Evolutionary conservation across 2,329 filamentous ascomycete species (phyloP), one percentile per base, ranked within the genome.

Genomic region (Colletotrichum sp.): DNA sequence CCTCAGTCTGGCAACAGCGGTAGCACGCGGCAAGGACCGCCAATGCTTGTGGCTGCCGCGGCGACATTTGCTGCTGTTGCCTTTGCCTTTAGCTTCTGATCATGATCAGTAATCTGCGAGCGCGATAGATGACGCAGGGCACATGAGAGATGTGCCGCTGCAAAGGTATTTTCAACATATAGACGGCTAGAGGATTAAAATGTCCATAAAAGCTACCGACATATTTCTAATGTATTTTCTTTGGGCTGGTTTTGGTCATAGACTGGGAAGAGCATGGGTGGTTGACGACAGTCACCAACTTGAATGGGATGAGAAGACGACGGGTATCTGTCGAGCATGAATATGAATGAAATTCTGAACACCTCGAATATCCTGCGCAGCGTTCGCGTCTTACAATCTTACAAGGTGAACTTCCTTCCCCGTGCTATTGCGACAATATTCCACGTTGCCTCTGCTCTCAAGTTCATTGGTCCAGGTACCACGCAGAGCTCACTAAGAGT

Each of bases 1-100:
- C 87, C 88, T 4, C 55, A 77, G 64, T 76, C 74, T 24, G 74
- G 74, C 26, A 38, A 34, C 26, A 72, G 75, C 61, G 68, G 62
- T 10, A 66, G 64, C 9, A 65, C 67, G 15, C 28, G 58, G 8
- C 65, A 56, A 43, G 48, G 30, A 26, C 55, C 67, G 32, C 76
- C 75, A 8, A n/a, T 76, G n/a, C 13, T 73, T 26, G 52, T 64
- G 12, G 66, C 66, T 10, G 18, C 72, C 18, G 65, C 21, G 15
- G 71, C 69, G 5, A 61, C 65, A 13, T 10, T 77, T 2, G 28
- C 60, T 38, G 36, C 28, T 7, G 71, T 58, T 18, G 32, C 43
- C 6, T 13, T 58, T 24, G 10, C 66, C 34, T 15, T 70, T 6
- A 13, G 26, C 26, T 66, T 66, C 8, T 78, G 61, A 68, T 16